Evolutionary conservation across 2,329 filamentous ascomycete genomes (phyloP).

Genomic region (Onygenales sp.): DNA sequence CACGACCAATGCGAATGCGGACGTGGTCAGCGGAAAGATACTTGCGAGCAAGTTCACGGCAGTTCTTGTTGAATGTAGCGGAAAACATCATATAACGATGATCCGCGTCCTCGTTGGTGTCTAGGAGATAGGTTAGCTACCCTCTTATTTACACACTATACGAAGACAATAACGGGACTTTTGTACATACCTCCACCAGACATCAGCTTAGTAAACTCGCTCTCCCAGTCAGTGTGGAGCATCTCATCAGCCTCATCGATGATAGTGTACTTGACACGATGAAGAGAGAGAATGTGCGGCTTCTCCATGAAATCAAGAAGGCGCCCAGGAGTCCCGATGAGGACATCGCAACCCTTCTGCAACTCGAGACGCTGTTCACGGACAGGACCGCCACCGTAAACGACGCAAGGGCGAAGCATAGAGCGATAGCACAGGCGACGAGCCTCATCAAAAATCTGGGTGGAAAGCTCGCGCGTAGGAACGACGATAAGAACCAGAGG

Average conservation of each 20-base stretch:
- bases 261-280: slow-evolving; percentile 48
- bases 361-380: slow-evolving; percentile 63
- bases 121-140: slow-evolving; percentile 17
- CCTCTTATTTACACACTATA: neutral
- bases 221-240: slow-evolving; percentile 68
- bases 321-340: slow-evolving; percentile 81
- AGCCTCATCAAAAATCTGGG: slow-evolving; percentile 90
- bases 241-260: slow-evolving; percentile 96
- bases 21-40: slow-evolving; percentile 67
- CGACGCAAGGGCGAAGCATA: slow-evolving; percentile 83
- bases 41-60: slow-evolving; percentile 65
- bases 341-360: slow-evolving; percentile 73
- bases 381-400: slow-evolving; percentile 76
- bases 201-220: slow-evolving; percentile 66
- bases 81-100: slow-evolving; percentile 76
- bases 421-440: slow-evolving; percentile 89
- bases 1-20: slow-evolving; percentile 76
- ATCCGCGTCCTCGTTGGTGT: slow-evolving; percentile 67
- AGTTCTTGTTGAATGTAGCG: slow-evolving; percentile 78
- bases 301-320: slow-evolving; percentile 74
- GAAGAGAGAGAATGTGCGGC: slow-evolving; percentile 33
- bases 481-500: slow-evolving; percentile 78
- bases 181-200: slow-evolving; percentile 61
- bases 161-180: too few species aligned
- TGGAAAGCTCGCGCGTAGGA: slow-evolving; percentile 81